Base-by-base conservation (phyloP, 2,329 filamentous ascomycete genomes). In the Aspergillus spinulosporus region DNA sequence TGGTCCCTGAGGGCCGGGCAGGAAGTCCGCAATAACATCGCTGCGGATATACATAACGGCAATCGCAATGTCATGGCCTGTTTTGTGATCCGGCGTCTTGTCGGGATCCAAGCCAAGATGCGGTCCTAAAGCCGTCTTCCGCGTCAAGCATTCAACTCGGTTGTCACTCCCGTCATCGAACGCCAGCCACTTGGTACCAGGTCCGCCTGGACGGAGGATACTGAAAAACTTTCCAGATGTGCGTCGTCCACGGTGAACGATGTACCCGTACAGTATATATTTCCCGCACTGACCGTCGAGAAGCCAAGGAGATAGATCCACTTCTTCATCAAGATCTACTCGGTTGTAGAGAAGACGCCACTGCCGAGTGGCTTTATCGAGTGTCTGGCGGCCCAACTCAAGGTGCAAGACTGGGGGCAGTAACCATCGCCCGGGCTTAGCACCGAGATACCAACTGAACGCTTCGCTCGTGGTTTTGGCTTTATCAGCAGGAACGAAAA, bases 221-320 rank as follows among this genome's bases (percentile, higher is more conserved):
- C 81, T 79, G 62, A 84, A 82, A 70, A 85, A 87, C 37, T 81
- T 77, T 47, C 80, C 80, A 4, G 83, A 86, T 15, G 80, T 80
- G 12, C 85, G 78, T 43, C 78, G 78, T 28, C 83, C 84, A 58
- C 80, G 80, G 64, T 87, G 84, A 2, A 84, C 82, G 32, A 86
- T 72, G 59, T 86, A 82, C 2, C 83, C 83, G 60, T 84, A 86
- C 0, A 87, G 75, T 1, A 78, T 80, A 64, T 86, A 87, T 8
- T 74, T 66, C 9, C 72, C 73, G 6, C 66, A 73, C 28, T 74
- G 65, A 1, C 61, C 66, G 32, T 73, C 67, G 14, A 67, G 57
- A 2, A 71, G 66, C 55, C 66, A 71, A 3, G 68, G 63, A 0
- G 69, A 65, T n/a, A 85, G 68, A 43, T 75, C 75, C 29, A 86